Conservation (phyloP, 176 grass and related monocot genomes). For the Oryza meyeriana region DNA sequence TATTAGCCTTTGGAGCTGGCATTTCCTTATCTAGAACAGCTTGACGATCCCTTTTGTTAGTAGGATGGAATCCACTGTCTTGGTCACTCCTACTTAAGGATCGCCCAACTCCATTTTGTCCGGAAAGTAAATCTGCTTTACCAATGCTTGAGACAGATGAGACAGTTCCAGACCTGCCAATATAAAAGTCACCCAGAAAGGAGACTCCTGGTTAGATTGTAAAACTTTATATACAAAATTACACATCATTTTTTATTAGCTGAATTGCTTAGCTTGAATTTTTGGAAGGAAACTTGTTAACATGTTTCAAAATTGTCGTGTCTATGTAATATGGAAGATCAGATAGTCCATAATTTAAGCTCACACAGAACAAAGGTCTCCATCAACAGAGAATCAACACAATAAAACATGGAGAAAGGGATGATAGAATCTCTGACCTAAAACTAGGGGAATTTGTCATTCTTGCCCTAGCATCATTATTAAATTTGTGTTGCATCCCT, state of each 20-base stretch:
- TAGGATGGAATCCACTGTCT: constrained; percentile 54
- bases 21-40: constrained; percentile 54
- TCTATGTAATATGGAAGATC: too few relatives aligned
- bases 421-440: constrained; percentile 51
- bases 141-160: constrained; percentile 34
- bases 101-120: constrained; percentile 54
- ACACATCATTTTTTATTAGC: constrained; percentile 15
- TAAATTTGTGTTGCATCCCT: constrained; percentile 64
- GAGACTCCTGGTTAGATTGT: constrained; percentile 4
- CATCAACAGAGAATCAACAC: constrained; percentile 29
- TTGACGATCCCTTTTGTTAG: constrained; percentile 66
- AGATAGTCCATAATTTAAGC: not conserved
- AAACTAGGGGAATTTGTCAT: constrained; percentile 52
- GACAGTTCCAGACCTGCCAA: constrained; percentile 57
- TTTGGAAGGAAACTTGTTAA: constrained; percentile 21
- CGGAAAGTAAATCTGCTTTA: constrained; percentile 70
- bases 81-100: constrained; percentile 64
- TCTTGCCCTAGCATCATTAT: constrained; percentile 53
- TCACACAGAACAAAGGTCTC: constrained; percentile 27
- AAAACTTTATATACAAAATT: not conserved
- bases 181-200: constrained; percentile 15
- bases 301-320: not conserved
- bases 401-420: constrained; percentile 23
- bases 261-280: constrained; percentile 21
- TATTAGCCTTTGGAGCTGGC: constrained; percentile 51